Conservation (phyloP, 495 filamentous ascomycete genomes). For the Filosporella fistucella region DNA sequence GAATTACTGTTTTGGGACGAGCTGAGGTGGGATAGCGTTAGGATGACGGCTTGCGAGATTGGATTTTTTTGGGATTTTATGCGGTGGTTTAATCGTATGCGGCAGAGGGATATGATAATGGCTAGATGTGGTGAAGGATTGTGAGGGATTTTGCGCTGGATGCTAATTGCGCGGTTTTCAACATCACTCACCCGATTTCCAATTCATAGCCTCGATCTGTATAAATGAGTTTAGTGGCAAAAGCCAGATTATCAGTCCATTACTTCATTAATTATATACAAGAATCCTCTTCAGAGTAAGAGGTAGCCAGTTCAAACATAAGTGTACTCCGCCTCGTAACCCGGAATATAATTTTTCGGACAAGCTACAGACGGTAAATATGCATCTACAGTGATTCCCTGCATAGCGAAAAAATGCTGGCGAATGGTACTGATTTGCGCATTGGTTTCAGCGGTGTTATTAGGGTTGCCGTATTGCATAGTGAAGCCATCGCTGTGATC, state of each 20-base stretch:
- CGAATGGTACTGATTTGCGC: conserved; percentile 38
- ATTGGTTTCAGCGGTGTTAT: conserved; percentile 35
- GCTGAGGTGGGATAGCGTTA: no score
- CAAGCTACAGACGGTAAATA: conserved; percentile 19
- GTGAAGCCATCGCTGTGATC: conserved; percentile 40
- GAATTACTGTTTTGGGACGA: no score
- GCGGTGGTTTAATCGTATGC: background rate
- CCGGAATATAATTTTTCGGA: conserved; percentile 21
- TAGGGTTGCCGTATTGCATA: conserved; percentile 40
- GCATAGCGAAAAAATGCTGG: conserved; percentile 42
- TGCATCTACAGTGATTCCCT: conserved; percentile 17
- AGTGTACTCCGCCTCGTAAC: conserved; percentile 19
- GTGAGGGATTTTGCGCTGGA: no score
- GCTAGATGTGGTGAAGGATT: conserved; percentile 1
- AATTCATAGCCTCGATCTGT: no score
- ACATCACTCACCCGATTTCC: no score
- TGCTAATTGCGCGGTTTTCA: no score
- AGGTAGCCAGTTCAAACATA: conserved; percentile 5
- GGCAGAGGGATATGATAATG: background rate
- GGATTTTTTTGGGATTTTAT: no score
- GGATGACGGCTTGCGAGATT: no score
- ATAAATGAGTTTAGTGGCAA: no score
- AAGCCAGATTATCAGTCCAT: no score
- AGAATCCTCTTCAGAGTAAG: no score
- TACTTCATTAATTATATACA: no score